Evolutionary conservation across 2,329 filamentous ascomycete species (phyloP).

Genomic region (Fusarium albosuccineum): DNA sequence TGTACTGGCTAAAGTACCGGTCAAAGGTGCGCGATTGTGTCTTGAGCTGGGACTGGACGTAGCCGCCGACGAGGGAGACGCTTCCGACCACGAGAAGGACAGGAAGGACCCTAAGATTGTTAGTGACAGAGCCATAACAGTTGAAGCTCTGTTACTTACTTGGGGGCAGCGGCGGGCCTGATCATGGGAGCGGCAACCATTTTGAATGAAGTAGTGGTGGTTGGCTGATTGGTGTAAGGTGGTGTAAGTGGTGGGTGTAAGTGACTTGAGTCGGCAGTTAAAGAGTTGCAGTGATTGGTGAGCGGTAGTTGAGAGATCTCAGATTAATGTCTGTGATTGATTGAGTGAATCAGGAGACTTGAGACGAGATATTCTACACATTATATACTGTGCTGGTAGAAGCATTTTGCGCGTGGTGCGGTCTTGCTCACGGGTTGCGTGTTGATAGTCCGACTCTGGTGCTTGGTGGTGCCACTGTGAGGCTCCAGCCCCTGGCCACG

Average conservation of each 20-base stretch:
- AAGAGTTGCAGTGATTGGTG: slow-evolving; percentile 14
- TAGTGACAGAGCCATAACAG: background rate
- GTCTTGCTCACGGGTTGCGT: slow-evolving; percentile 29
- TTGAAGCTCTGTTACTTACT: slow-evolving; percentile 18
- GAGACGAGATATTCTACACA: background rate
- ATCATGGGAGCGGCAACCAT: slow-evolving; percentile 41
- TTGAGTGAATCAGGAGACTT: slow-evolving; percentile 15
- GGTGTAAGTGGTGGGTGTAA: slow-evolving; percentile 27
- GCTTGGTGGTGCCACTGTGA: slow-evolving; percentile 40
- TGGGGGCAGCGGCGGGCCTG: slow-evolving; percentile 34
- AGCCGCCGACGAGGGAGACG: slow-evolving; percentile 34
- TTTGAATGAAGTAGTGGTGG: slow-evolving; percentile 18
- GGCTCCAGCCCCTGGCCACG: slow-evolving; percentile 27
- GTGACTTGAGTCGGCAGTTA: slow-evolving; percentile 15
- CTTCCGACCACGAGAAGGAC: slow-evolving; percentile 42
- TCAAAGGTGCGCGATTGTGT: slow-evolving; percentile 41
- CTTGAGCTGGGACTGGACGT: slow-evolving; percentile 36
- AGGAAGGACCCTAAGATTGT: slow-evolving; percentile 36
- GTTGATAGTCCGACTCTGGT: slow-evolving; percentile 40
- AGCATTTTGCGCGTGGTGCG: slow-evolving; percentile 12
- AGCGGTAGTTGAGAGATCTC: slow-evolving; percentile 23
- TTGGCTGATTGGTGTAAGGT: slow-evolving; percentile 22
- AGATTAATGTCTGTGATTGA: slow-evolving; percentile 22
- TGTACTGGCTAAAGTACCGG: slow-evolving; percentile 43
- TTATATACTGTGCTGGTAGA: slow-evolving; percentile 32